Evolutionary conservation across 495 filamentous ascomycete genomes (phyloP), one percentile per base, ranked within the genome.

Genomic region (Aspergillus sclerotiicarbonarius): DNA sequence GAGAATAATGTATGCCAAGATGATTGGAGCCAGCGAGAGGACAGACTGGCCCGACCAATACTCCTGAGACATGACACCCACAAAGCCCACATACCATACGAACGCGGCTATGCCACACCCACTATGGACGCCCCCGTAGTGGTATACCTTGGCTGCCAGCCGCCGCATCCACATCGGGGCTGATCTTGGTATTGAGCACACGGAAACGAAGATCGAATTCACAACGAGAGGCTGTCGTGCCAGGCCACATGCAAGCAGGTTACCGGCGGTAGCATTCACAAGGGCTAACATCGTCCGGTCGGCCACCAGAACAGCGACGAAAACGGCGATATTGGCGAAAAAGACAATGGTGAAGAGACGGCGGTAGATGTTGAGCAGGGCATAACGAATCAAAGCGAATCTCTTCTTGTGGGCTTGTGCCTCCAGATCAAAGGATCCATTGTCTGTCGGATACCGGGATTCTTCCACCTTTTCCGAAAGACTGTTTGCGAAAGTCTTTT

Each of bases 191-290:
- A 88, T 73, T 9, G 75, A 79, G 56, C 75, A 78, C 56, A 83
- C 86, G 30, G 86, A 60, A 53, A 73, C 70, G 64, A 89, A 92
- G 30, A 90, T 79, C 18, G 80, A 62, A 69, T 94, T 94, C 63
- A 94, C 81, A 15, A 91, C 78, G 51, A 89, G 79, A 57, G 91
- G 89, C 63, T 91, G 87, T 5, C 90, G 84, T 61, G 89, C 86
- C 29, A 90, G 67, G 39, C 83, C 76, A n/a, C 80, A 76, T 12
- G 73, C 74, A 1, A 77, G 69, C 51, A 85, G 57, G 51, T 86
- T 86, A 20, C 76, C 74, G 6, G 82, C 76, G 0, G 73, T 66
- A 16, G 82, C 83, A 57, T 81, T 85, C 29, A 79, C 70, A 47
- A 77, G 53, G 0, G 71, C 67, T 15, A 76, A 32, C 2, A 75